These are phyloP conservation scores for Pseudogymnoascus sp. DNA, from an alignment of 2,329 filamentous ascomycete species.

Conservation along the genomic window DNA sequence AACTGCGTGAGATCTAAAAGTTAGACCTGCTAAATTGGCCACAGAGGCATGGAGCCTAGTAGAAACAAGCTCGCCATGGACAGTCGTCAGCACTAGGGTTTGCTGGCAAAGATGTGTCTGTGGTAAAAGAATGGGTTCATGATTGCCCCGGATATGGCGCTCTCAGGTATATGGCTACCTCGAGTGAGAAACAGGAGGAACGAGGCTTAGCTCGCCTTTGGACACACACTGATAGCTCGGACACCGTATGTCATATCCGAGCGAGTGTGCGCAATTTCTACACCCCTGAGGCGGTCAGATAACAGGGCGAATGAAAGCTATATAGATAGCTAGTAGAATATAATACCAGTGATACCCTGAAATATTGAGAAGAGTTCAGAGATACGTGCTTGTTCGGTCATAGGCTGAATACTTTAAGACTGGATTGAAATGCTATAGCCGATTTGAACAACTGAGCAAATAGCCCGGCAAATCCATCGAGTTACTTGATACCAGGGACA, in stretches of 20 bases:
- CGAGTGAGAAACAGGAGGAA: background rate
- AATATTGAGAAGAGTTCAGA: background rate
- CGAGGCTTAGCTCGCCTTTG: background rate
- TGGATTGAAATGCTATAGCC: background rate
- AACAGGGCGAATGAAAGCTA: background rate
- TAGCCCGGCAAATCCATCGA: background rate
- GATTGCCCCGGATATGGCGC: background rate
- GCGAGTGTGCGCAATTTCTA: background rate
- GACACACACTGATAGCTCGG: background rate
- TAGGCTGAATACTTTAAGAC: background rate
- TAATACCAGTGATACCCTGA: background rate
- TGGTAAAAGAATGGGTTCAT: background rate
- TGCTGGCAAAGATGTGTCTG: background rate
- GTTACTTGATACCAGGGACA: too few relatives aligned
- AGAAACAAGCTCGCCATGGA: background rate
- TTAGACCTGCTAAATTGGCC: background rate
- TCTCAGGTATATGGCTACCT: background rate
- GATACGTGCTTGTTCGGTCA: background rate
- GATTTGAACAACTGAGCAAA: background rate
- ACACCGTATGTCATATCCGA: too few relatives aligned
- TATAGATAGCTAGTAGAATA: background rate
- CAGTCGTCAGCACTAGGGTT: background rate
- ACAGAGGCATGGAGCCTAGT: background rate
- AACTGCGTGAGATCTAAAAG: background rate
- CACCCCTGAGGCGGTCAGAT: background rate